phyloP scores from a whole-genome alignment of 176 grass and related monocot genomes.

The Areca catechu region DNA sequence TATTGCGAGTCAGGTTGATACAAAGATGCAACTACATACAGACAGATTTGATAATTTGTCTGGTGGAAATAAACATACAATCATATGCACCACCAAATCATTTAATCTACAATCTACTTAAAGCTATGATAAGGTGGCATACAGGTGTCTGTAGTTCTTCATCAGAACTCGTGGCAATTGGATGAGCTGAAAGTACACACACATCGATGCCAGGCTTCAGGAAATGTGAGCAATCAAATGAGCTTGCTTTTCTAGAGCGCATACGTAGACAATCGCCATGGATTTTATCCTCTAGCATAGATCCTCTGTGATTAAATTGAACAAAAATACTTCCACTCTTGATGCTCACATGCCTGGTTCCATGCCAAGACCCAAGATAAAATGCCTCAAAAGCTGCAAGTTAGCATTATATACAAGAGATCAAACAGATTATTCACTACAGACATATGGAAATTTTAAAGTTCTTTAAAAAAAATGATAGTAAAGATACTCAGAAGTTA shows the following conservation, averaged over 20 bases:
- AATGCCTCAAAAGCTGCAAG: constrained; percentile 73
- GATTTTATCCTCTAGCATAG: constrained; percentile 27
- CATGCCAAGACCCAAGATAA: constrained; percentile 72
- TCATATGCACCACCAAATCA: neutral
- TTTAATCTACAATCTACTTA: neutral
- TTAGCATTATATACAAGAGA: too few relatives aligned
- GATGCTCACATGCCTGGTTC: constrained; percentile 50
- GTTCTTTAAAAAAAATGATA: too few relatives aligned
- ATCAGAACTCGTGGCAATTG: constrained; percentile 18
- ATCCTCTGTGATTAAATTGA: constrained; percentile 24
- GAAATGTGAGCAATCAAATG: constrained; percentile 50
- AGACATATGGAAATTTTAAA: too few relatives aligned
- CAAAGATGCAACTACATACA: too few relatives aligned
- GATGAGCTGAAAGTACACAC: constrained; percentile 37
- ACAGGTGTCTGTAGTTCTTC: constrained; percentile 31
- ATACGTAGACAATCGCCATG: constrained; percentile 45
- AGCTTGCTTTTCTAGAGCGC: constrained; percentile 49
- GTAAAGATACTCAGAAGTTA: too few relatives aligned
- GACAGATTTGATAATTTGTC: too few relatives aligned
- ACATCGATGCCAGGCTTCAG: constrained; percentile 53
- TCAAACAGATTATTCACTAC: too few relatives aligned
- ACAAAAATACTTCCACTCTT: constrained; percentile 40
- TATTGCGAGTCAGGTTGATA: too few relatives aligned
- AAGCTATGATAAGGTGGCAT: constrained; percentile 15
- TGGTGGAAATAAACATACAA: neutral